phyloP scores from a whole-genome alignment of 768 basidiomycete genomes.

The Hypsizygus marmoreus region DNA sequence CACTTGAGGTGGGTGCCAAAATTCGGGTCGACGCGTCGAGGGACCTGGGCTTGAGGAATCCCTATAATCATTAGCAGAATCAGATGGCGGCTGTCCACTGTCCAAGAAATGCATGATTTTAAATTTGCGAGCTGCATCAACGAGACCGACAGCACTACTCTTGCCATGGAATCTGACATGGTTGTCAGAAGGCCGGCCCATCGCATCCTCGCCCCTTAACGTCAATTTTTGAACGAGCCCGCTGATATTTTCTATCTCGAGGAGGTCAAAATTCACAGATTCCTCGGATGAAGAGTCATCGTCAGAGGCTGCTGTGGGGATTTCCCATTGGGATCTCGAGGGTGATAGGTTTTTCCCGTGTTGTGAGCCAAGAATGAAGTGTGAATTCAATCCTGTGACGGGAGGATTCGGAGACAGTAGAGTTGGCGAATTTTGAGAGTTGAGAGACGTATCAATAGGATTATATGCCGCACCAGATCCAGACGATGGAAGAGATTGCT shows the following conservation, averaged over 20 bases:
- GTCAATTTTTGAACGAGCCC: slow-evolving; percentile 37
- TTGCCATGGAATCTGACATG: slow-evolving; percentile 62
- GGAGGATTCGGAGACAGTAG: neutral
- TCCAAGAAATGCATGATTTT: slow-evolving; percentile 53
- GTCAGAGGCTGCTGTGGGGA: slow-evolving; percentile 19
- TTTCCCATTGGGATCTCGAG: slow-evolving; percentile 4
- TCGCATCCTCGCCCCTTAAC: slow-evolving; percentile 32
- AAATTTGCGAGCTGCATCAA: slow-evolving; percentile 54
- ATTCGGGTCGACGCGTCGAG: slow-evolving; percentile 43
- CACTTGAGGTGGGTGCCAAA: slow-evolving; percentile 63
- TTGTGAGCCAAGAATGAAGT: slow-evolving; percentile 29
- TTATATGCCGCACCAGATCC: slow-evolving; percentile 1
- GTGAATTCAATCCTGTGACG: slow-evolving; percentile 26
- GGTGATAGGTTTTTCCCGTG: slow-evolving; percentile 16
- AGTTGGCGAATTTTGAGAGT: neutral
- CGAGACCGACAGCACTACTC: slow-evolving; percentile 57
- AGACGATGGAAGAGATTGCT: slow-evolving; percentile 1
- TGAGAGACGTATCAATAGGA: too few species aligned
- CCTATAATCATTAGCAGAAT: too few species aligned
- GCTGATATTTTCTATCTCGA: slow-evolving; percentile 34
- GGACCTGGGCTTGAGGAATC: slow-evolving; percentile 2
- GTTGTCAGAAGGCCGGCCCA: slow-evolving; percentile 30
- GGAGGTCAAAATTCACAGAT: slow-evolving; percentile 31
- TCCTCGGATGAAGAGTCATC: slow-evolving; percentile 27
- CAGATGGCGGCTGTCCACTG: too few species aligned